Base-by-base conservation (phyloP, 495 filamentous ascomycete genomes). In the Xylaria longipes region DNA sequence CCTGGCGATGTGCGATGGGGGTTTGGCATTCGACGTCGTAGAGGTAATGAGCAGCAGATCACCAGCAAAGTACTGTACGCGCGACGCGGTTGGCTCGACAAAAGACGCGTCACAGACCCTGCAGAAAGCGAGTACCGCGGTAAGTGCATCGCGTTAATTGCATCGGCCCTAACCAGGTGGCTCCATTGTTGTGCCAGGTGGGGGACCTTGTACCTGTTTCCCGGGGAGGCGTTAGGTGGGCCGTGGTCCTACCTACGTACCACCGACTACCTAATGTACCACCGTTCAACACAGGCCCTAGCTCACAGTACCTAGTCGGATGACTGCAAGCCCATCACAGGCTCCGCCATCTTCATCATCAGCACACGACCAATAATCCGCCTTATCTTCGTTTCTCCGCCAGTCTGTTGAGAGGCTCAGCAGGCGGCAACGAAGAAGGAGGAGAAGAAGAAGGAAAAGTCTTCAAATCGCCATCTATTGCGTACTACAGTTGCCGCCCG, bases 1-100 rank as follows among this genome's bases (percentile, higher is more conserved):
- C 57, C 60, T 88, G 79, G 31, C 61, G 11, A 33, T 33, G 37
- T 45, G 25, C 9, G 64, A 29, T 25, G n/a, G 12, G 29, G 41
- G 3, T 7, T 22, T 15, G 35, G 50, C 17, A 31, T 48, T 15
- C 5, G 22, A 48, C 39, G 37, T 33, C 25, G 35, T 33, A 41
- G 39, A 45, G 5, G 17, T n/a, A 45, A 39, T 46, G 27, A 2
- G 27, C 22, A 22, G n/a, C 33, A 35, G 15, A 27, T 9, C 33
- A 20, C 29, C 15, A 2, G 31, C 2, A 20, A 46, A 17, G 25
- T n/a, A 45, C 20, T 27, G 17, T 33, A 46, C 25, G 39, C 45
- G 57, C 41, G 57, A 70, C 50, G 48, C 56, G 37, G 45, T 65
- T 52, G 29, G 45, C 31, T 54, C 0, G 68, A 43, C 8, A 41